Conservation (phyloP, 208 protist genomes). For the Leishmania lainsoni region DNA sequence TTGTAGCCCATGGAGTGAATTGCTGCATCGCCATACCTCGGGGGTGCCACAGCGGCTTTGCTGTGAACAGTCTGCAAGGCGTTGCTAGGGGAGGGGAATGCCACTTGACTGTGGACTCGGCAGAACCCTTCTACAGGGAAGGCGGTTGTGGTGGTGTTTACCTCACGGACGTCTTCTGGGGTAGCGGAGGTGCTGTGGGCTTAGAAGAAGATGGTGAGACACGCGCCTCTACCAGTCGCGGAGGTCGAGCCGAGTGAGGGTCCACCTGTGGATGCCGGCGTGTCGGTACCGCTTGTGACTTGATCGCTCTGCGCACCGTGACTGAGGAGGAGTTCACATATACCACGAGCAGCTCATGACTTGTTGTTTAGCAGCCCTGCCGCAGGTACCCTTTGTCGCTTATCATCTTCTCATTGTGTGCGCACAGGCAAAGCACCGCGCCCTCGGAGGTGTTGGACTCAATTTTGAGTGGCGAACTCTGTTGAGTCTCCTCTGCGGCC, state of each 20-base stretch:
- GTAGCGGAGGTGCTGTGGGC: too few relatives aligned
- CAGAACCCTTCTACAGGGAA: background rate
- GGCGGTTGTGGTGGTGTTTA: background rate
- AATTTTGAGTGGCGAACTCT: background rate
- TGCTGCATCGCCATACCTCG: background rate
- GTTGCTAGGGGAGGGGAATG: background rate
- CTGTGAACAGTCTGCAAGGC: background rate
- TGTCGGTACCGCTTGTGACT: too few relatives aligned
- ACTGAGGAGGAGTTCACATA: too few relatives aligned
- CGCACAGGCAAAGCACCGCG: background rate
- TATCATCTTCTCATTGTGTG: background rate
- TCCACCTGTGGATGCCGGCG: background rate
- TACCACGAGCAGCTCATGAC: too few relatives aligned
- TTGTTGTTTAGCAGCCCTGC: background rate
- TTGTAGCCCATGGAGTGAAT: background rate
- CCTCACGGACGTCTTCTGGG: too few relatives aligned
- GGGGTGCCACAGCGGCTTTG: background rate
- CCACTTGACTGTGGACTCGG: background rate
- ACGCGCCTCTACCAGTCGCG: conserved; percentile 2
- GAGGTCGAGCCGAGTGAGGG: background rate
- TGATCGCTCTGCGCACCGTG: too few relatives aligned
- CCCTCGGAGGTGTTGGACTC: background rate
- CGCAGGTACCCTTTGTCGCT: background rate
- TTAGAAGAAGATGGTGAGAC: background rate
- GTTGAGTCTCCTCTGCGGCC: background rate